These are phyloP conservation scores for Manihot esculenta DNA, from an alignment of 441 rosid species.

Conservation along the genomic window DNA sequence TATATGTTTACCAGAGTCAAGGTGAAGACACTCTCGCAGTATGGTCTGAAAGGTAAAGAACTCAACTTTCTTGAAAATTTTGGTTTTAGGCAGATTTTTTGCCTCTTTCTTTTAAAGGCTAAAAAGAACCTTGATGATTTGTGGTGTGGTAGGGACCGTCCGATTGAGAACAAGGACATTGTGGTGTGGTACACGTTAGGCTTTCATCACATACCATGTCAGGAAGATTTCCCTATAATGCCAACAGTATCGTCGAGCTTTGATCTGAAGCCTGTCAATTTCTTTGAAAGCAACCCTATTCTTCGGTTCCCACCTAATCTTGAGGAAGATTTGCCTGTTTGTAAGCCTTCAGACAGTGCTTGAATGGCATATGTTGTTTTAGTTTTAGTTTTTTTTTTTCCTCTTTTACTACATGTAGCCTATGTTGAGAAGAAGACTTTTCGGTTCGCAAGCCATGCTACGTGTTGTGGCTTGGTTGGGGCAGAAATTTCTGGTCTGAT, in stretches of 20 bases:
- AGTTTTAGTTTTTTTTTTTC: too few species aligned
- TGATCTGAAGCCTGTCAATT: slow-evolving; percentile 73
- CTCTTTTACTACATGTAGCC: too few species aligned
- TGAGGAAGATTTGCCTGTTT: slow-evolving; percentile 58
- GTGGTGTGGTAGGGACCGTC: slow-evolving; percentile 44
- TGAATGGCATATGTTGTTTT: too few species aligned
- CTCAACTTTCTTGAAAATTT: too few species aligned
- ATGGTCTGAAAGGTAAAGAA: slow-evolving; percentile 64
- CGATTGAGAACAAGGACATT: slow-evolving; percentile 64
- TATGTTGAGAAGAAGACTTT: too few species aligned
- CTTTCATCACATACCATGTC: not conserved
- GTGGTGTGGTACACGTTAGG: slow-evolving; percentile 27
- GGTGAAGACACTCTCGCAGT: slow-evolving; percentile 79
- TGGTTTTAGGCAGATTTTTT: not conserved
- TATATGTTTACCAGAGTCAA: slow-evolving; percentile 54
- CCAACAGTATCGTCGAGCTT: slow-evolving; percentile 57
- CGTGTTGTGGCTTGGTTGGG: too few species aligned
- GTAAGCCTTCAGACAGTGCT: slow-evolving; percentile 31
- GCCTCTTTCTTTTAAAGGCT: not conserved
- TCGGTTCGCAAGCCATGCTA: too few species aligned
- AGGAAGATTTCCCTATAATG: not conserved
- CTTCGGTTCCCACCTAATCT: slow-evolving; percentile 51
- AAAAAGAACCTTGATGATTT: too few species aligned
- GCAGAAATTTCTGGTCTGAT: too few species aligned
- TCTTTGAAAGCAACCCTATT: slow-evolving; percentile 72